Conservation (phyloP, 768 basidiomycete genomes). For the Cyathus striatus region DNA sequence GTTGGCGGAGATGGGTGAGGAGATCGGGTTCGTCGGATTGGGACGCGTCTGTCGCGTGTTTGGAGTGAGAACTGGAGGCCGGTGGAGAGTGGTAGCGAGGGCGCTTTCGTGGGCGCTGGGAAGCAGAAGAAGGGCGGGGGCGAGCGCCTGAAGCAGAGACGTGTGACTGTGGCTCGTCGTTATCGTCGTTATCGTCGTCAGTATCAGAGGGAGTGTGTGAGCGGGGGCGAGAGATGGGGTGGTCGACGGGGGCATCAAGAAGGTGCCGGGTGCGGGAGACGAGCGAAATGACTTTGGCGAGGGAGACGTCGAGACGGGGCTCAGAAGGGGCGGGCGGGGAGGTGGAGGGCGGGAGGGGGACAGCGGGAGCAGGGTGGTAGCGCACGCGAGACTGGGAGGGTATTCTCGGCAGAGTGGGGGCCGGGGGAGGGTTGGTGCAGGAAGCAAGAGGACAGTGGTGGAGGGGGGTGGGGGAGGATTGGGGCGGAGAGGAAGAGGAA, state of each 20-base stretch:
- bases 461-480: constrained; percentile 7
- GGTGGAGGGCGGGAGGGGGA: constrained; percentile 7
- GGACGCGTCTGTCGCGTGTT: constrained; percentile 10
- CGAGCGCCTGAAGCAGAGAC: constrained; percentile 8
- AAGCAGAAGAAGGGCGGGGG: not conserved
- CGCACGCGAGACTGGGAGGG: constrained; percentile 30
- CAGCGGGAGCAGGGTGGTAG: constrained; percentile 26
- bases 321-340: constrained; percentile 10
- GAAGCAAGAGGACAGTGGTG: constrained; percentile 22
- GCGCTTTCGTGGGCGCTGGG: constrained; percentile 22
- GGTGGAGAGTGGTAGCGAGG: constrained; percentile 14
- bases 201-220: constrained; percentile 22
- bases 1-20: constrained; percentile 29
- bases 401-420: constrained; percentile 27
- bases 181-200: constrained; percentile 13
- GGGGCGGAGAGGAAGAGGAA: constrained; percentile 8
- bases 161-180: constrained; percentile 5
- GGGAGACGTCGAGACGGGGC: constrained; percentile 44
- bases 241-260: constrained; percentile 6
- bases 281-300: constrained; percentile 51
- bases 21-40: constrained; percentile 24
- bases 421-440: constrained; percentile 19
- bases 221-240: constrained; percentile 14
- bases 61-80: too few relatives aligned
- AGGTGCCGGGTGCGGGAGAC: constrained; percentile 17